Evolutionary conservation across 495 filamentous ascomycete genomes (phyloP).

Genomic region (Penicillium taxi): DNA sequence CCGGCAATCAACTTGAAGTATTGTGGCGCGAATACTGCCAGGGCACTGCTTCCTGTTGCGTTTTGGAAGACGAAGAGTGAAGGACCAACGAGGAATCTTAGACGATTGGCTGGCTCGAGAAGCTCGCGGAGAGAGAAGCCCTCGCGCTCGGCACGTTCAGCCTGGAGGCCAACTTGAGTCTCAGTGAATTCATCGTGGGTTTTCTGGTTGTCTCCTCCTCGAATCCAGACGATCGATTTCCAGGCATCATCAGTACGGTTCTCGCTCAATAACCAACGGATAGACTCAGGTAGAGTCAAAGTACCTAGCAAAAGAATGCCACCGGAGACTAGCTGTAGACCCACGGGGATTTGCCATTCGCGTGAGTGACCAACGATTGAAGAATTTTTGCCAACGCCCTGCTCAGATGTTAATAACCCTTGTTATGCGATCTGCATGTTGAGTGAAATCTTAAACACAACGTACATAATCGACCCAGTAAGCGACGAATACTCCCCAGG

Average conservation of each 20-base stretch:
- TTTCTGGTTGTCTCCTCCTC: conserved; percentile 27
- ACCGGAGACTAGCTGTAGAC: conserved; percentile 43
- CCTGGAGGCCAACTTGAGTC: conserved; percentile 36
- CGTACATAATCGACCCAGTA: conserved; percentile 47
- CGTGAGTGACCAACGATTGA: conserved; percentile 46
- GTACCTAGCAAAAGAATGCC: conserved; percentile 40
- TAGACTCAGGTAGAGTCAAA: conserved; percentile 41
- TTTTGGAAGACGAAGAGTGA: conserved; percentile 18
- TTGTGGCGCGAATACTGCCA: conserved; percentile 27
- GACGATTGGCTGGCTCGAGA: conserved; percentile 31
- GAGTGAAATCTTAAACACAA: conserved; percentile 6
- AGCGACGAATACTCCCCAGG: conserved; percentile 42
- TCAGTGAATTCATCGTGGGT: conserved; percentile 40
- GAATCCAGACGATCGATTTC: conserved; percentile 42
- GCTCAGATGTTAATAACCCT: background rate
- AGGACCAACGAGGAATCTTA: conserved; percentile 25
- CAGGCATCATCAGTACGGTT: conserved; percentile 35
- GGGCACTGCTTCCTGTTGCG: conserved; percentile 18
- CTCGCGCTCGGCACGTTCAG: conserved; percentile 30
- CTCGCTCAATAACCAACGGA: conserved; percentile 43
- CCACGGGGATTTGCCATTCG: conserved; percentile 51
- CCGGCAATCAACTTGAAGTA: conserved; percentile 34
- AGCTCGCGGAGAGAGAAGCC: conserved; percentile 35
- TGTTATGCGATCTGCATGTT: background rate
- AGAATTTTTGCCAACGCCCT: conserved; percentile 31